phyloP scores from a whole-genome alignment of 2,329 filamentous ascomycete genomes.

The Pyricularia pennisetigena region DNA sequence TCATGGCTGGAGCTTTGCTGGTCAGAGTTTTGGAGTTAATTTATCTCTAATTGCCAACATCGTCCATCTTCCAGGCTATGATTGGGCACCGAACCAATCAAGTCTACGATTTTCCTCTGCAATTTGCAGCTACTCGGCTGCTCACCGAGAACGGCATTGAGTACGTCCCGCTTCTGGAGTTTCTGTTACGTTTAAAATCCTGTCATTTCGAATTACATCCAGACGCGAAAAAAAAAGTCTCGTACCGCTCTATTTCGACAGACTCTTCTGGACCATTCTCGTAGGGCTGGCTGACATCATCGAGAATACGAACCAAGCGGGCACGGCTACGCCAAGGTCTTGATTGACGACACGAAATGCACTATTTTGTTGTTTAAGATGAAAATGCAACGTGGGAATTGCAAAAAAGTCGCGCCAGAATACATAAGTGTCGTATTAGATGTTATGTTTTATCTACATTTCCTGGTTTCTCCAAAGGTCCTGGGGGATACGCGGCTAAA shows the following conservation, averaged over 20 bases:
- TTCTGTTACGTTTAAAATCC: neutral
- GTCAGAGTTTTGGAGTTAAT: neutral
- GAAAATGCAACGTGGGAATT: neutral
- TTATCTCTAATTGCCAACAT: neutral
- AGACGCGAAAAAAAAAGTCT: neutral
- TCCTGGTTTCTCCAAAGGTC: neutral
- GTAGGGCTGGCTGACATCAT: neutral
- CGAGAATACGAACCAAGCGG: neutral
- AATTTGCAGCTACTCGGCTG: neutral
- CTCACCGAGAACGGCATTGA: neutral
- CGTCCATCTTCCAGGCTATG: neutral
- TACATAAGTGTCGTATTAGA: neutral
- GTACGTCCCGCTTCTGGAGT: neutral
- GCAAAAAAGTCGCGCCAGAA: neutral
- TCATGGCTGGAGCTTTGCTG: neutral
- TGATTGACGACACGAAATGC: neutral
- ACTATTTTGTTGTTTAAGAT: neutral
- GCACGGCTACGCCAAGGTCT: neutral
- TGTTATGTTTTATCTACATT: neutral
- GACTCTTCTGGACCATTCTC: neutral
- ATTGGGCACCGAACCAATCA: no score
- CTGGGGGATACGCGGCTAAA: neutral
- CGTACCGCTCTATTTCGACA: neutral
- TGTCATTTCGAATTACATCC: neutral
- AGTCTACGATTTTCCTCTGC: no score